Evolutionary conservation across 306 rosid species (phyloP).

Genomic region (Rosa lucieae): DNA sequence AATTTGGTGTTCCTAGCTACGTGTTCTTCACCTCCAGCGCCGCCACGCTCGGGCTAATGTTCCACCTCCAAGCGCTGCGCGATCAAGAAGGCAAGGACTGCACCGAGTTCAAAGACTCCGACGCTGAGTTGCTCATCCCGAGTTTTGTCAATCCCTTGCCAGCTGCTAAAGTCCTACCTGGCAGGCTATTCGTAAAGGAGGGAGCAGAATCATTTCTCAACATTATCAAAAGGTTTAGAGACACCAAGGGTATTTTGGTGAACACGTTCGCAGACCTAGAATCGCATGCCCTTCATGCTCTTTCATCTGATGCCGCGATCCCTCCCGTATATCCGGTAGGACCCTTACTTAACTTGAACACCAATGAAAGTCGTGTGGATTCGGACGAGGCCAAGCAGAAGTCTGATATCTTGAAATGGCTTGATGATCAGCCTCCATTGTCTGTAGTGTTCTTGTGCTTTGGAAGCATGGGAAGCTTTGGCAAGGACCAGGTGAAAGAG

Average conservation of each 20-base stretch:
- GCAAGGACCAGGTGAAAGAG: slow-evolving; percentile 34
- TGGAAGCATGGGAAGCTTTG: slow-evolving; percentile 44
- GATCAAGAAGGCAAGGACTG: slow-evolving; percentile 15
- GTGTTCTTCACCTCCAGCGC: slow-evolving; percentile 45
- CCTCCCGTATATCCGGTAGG: slow-evolving; percentile 28
- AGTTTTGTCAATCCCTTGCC: slow-evolving; percentile 26
- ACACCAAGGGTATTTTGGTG: slow-evolving; percentile 26
- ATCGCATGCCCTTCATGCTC: neutral
- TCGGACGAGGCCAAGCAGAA: neutral
- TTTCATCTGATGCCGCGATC: neutral
- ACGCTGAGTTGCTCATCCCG: slow-evolving; percentile 19
- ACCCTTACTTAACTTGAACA: slow-evolving; percentile 14
- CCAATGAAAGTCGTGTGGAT: neutral
- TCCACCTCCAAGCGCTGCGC: slow-evolving; percentile 35
- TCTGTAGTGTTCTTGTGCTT: slow-evolving; percentile 66
- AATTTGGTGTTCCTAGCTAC: slow-evolving; percentile 45
- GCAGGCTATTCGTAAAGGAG: neutral
- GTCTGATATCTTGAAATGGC: slow-evolving; percentile 43
- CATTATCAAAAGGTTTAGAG: neutral
- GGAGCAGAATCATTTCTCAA: neutral
- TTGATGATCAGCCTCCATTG: slow-evolving; percentile 50
- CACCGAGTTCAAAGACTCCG: neutral
- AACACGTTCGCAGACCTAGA: slow-evolving; percentile 27
- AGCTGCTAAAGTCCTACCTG: neutral
- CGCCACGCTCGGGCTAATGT: slow-evolving; percentile 23